Evolutionary conservation across 2,329 filamentous ascomycete genomes (phyloP), one percentile per base, ranked within the genome.

Genomic region (Alternaria sp.): DNA sequence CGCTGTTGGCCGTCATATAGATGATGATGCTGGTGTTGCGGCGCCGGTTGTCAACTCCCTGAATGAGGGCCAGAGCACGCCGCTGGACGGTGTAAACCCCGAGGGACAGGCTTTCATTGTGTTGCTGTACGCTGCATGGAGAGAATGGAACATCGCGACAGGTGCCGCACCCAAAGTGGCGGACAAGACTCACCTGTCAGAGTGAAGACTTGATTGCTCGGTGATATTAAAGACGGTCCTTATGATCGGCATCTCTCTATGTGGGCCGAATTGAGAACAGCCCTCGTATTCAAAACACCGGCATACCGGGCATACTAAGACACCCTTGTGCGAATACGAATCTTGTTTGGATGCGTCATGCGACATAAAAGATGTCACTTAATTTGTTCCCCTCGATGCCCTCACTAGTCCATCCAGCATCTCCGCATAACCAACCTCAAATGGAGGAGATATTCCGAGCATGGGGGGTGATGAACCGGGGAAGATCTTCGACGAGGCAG

Each of bases 391-490:
- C 36, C 9, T 23, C 2, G 11, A 0, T 23, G 11, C 8, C 29
- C 10, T 23, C 11, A n/a, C 8, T 21, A 10, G 29, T 7, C 17
- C 36, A 39, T 28, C 26, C 17, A 17, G 17, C 9, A 23, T 39
- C 36, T 39, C 36, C 2, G 17, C 2, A 17, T 17, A 17, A 17
- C 17, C 17, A 17, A 34, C 10, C 78, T 83, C 0, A 77, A 75
- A 1, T 82, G 85, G 65, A 80, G 78, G 46, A 73, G 78, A 26
- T 82, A 85, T 58, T 85, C 82, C 24, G 82, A 83, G 3, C 86
- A 90, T 77, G 87, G 86, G 0, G 0, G 88, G 88, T 0, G 85
- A 90, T 63, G 83, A 87, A 31, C 87, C 88, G 0, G 87, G 82
- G 0, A 81, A 83, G 58, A 70, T 89, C 9, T 80, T 89, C n/a